These are phyloP conservation scores for Niveomyces coronatus DNA, from an alignment of 2,329 filamentous ascomycete genomes.

Conservation along the genomic window DNA sequence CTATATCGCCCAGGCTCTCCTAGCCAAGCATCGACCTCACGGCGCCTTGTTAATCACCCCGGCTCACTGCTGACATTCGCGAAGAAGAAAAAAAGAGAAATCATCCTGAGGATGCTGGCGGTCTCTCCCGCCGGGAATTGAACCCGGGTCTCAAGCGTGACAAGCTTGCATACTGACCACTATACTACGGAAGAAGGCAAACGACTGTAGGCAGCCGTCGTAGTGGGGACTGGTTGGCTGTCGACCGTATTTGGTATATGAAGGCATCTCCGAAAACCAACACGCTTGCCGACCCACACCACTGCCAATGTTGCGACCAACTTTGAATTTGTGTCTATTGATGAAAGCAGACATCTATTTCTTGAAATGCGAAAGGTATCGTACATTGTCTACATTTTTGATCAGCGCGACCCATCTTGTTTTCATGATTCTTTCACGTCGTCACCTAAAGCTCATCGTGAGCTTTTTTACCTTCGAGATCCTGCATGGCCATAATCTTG, in stretches of 20 bases:
- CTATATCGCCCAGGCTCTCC: too few species aligned
- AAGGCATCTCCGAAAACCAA: too few species aligned
- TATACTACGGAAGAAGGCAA: conserved; percentile 14
- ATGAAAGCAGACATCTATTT: too few species aligned
- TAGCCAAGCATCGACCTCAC: too few species aligned
- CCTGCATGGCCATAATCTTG: conserved; percentile 93
- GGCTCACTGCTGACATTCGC: too few species aligned
- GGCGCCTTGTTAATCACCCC: too few species aligned
- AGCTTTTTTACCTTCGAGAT: conserved; percentile 34
- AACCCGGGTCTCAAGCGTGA: conserved; percentile 16
- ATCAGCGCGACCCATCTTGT: conserved; percentile 10
- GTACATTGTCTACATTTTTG: neutral
- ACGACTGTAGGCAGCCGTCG: conserved; percentile 7
- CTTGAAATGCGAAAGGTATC: neutral
- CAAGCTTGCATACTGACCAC: conserved; percentile 16
- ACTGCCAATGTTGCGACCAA: too few species aligned
- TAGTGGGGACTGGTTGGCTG: conserved; percentile 6
- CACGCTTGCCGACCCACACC: too few species aligned
- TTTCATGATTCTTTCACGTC: conserved; percentile 6
- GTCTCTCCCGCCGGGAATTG: conserved; percentile 15
- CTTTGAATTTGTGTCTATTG: too few species aligned
- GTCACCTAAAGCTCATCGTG: conserved; percentile 38
- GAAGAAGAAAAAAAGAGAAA: conserved; percentile 6
- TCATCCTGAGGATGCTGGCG: conserved; percentile 9
- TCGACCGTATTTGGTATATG: neutral